A percentile compares a stretch with the other conserved stretches of the same genome.
phyloP scores from a whole-genome alignment of 768 basidiomycete species.

The Obba rivulosa region DNA sequence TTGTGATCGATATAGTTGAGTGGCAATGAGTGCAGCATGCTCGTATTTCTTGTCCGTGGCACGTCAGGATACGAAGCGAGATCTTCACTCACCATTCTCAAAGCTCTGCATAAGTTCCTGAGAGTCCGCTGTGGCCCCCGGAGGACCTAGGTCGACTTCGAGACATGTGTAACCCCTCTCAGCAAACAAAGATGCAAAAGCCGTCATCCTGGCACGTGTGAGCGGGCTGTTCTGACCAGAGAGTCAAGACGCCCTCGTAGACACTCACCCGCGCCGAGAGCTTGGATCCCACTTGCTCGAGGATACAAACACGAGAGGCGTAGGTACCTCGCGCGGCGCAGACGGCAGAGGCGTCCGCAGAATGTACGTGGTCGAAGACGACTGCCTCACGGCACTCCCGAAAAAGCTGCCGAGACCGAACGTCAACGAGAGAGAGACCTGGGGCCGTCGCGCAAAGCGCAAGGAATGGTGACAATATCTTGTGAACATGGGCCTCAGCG shows the following conservation, averaged over 20 bases:
- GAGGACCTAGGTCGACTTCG: slow-evolving; percentile 34
- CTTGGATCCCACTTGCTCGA: slow-evolving; percentile 38
- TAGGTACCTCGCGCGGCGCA: slow-evolving; percentile 44
- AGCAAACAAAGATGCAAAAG: slow-evolving; percentile 35
- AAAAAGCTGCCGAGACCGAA: no score
- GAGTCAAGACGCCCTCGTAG: no score
- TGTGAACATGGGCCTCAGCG: no score
- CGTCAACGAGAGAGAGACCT: no score
- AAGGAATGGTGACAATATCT: no score
- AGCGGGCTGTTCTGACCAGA: no score
- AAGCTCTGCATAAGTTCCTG: slow-evolving; percentile 33
- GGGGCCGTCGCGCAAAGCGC: no score
- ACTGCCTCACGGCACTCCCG: no score
- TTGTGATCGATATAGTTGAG: background rate
- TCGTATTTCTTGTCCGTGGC: background rate
- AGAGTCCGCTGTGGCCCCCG: slow-evolving; percentile 10
- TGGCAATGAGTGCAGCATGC: background rate
- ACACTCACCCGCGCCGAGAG: slow-evolving; percentile 34
- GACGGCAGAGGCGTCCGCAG: slow-evolving; percentile 32
- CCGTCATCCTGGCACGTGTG: slow-evolving; percentile 30
- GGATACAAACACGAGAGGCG: slow-evolving; percentile 50
- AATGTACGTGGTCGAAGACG: slow-evolving; percentile 24
- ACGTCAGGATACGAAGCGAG: background rate
- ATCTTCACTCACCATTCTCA: slow-evolving; percentile 31
- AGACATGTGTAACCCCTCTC: slow-evolving; percentile 46